These are phyloP conservation scores for Lasiosphaeriaceae sp. DNA, from an alignment of 495 filamentous ascomycete genomes.

Conservation along the genomic window DNA sequence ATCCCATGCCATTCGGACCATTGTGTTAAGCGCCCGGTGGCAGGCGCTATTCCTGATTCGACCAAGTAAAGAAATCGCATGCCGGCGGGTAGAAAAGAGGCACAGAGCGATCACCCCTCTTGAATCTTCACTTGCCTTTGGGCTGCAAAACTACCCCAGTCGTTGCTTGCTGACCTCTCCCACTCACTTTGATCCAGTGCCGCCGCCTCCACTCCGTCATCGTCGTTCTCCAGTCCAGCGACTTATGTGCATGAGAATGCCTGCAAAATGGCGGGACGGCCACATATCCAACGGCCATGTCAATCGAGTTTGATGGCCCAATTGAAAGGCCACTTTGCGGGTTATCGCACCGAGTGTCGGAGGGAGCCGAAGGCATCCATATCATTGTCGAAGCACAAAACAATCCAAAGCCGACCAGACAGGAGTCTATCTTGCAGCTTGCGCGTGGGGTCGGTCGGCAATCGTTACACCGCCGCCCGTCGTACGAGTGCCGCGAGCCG, in stretches of 20 bases:
- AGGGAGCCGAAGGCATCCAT: background rate
- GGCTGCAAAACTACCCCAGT: background rate
- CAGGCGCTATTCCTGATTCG: constrained; percentile 21
- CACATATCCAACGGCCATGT: background rate
- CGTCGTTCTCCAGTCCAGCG: background rate
- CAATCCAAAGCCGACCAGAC: background rate
- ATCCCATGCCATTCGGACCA: constrained; percentile 9
- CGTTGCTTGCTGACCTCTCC: background rate
- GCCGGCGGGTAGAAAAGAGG: background rate
- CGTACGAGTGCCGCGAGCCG: too few relatives aligned
- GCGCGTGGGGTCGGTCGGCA: constrained; percentile 1
- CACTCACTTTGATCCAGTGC: background rate
- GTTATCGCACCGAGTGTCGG: background rate
- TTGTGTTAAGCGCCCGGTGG: constrained; percentile 30
- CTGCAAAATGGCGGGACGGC: background rate
- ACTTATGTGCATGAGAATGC: too few relatives aligned
- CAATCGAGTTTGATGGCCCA: background rate
- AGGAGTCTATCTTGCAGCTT: constrained; percentile 4
- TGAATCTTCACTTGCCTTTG: background rate
- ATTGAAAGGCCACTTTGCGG: background rate
- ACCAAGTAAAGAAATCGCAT: background rate
- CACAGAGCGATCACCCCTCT: background rate
- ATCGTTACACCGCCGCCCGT: background rate
- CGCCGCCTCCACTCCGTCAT: background rate
- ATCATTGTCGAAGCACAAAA: background rate